These are phyloP conservation scores for Lactarius hengduanensis DNA, from an alignment of 768 basidiomycete species.

Conservation along the genomic window DNA sequence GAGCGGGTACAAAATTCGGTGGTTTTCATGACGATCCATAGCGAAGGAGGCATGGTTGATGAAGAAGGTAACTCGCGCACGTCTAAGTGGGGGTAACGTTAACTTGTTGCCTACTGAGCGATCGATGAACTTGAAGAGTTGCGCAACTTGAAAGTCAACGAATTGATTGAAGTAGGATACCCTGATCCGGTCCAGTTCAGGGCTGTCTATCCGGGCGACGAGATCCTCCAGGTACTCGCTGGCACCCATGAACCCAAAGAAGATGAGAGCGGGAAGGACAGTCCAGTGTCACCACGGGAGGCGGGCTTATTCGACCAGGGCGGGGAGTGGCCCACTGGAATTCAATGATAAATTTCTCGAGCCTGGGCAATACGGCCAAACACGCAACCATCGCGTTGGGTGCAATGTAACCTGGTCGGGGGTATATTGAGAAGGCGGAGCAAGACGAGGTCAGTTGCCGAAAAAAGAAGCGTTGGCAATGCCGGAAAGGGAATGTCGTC, in stretches of 20 bases:
- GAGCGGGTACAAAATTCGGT: too few relatives aligned
- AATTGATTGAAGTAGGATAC: neutral
- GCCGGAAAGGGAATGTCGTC: neutral
- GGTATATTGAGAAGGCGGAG: neutral
- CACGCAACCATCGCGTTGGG: neutral
- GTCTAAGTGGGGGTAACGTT: too few relatives aligned
- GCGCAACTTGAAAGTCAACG: neutral
- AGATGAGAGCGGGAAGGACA: neutral
- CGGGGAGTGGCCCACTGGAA: neutral
- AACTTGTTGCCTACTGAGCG: neutral
- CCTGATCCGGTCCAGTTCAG: neutral
- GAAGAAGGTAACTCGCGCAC: too few relatives aligned
- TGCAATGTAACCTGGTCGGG: neutral
- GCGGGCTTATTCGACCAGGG: neutral
- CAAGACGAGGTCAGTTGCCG: neutral
- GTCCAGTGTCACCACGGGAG: neutral
- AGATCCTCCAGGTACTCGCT: neutral
- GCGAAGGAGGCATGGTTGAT: too few relatives aligned
- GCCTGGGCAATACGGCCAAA: neutral
- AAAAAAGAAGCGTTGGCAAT: neutral
- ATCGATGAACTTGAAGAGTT: neutral
- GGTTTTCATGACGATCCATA: too few relatives aligned
- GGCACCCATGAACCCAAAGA: neutral
- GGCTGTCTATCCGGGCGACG: neutral
- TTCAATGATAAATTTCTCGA: fast-evolving